Percentiles rank a stretch among this genome's conserved stretches.
phyloP scores from a whole-genome alignment of 2,329 filamentous ascomycete genomes.

The Aspergillus sp. region DNA sequence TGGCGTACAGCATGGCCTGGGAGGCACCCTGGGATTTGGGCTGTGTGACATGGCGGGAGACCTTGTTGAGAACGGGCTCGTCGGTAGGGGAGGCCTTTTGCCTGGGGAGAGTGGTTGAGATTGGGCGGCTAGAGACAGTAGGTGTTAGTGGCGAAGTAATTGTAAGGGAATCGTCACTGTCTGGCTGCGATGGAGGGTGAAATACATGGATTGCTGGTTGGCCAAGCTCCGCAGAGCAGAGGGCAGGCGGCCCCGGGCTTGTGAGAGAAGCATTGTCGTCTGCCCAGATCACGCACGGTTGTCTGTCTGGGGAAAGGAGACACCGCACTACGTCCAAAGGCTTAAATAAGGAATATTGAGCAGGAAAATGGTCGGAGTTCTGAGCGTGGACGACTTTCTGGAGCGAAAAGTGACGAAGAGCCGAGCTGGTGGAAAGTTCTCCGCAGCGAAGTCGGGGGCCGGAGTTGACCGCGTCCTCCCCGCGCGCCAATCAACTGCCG shows the following conservation, averaged over 20 bases:
- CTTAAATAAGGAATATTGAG: conserved; percentile 5
- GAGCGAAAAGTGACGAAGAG: conserved; percentile 1
- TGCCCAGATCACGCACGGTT: conserved; percentile 3
- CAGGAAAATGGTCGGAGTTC: conserved; percentile 4
- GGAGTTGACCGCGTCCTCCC: conserved; percentile 21
- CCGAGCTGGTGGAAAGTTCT: conserved; percentile 2
- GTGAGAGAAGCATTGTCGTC: conserved; percentile 34
- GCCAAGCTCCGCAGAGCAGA: conserved; percentile 31
- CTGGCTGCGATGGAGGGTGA: not conserved
- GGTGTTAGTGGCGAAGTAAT: not conserved
- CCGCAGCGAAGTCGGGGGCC: conserved; percentile 27
- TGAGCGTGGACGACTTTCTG: not conserved
- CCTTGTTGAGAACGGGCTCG: conserved; percentile 71
- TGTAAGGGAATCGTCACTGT: not conserved
- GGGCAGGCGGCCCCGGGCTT: conserved; percentile 36
- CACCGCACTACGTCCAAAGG: not conserved
- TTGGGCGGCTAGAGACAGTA: conserved; percentile 33
- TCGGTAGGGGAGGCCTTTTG: conserved; percentile 48
- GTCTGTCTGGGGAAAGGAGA: not conserved
- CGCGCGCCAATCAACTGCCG: conserved; percentile 22
- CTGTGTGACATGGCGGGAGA: conserved; percentile 86
- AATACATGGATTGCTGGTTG: conserved; percentile 18
- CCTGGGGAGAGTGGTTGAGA: conserved; percentile 53
- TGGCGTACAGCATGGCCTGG: conserved; percentile 98
- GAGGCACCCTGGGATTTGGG: conserved; percentile 98